Evolutionary conservation across 2,329 filamentous ascomycete species (phyloP), one percentile per base, ranked within the genome.

Genomic region (Ophiobolus disseminans): DNA sequence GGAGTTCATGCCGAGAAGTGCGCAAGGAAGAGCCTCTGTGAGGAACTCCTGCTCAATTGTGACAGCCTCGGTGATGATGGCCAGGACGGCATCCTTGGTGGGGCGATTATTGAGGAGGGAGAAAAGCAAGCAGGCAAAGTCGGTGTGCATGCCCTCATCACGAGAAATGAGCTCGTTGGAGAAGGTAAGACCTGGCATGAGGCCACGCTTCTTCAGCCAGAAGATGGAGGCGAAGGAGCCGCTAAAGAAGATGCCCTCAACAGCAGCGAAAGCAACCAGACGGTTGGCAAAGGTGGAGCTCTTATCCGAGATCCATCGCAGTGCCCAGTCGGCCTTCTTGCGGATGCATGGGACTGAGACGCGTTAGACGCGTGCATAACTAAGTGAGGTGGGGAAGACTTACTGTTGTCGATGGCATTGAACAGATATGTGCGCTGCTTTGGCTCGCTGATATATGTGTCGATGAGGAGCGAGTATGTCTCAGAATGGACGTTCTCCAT

Each of bases 401-500:
- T 83, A 91, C 88, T 99, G 72, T 93, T 99, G 63, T 99, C 94
- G 77, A 99, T 95, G 68, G 94, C 94, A 70, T 99, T 96, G 81
- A 99, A 97, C 48, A 99, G 88, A 75, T 97, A 92, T 55, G 85
- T 89, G 65, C 91, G 87, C 81, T 99, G 93, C 73, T 89, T 89
- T 56, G 90, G 89, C 81, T 99, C 94, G 83, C 95, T 97, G 80
- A 99, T 96, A 78, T 99, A 99, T 56, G 93, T 97, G 76, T 99
- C 94, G 74, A 99, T 99, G 73, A 99, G 87, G 26, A 99, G 87
- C 16, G 93, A 97, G 85, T 99, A 99, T 45, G 94, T 99, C 82
- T 99, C 94, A 13, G 94, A 97, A 84, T 99, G 94, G 70, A 99
- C 96, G 81, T 99, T 99, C 84, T 99, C 94, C 90, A 99, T 97